Base-by-base conservation (phyloP, 148 eudicot species). In the Fagopyrum esculentum region DNA sequence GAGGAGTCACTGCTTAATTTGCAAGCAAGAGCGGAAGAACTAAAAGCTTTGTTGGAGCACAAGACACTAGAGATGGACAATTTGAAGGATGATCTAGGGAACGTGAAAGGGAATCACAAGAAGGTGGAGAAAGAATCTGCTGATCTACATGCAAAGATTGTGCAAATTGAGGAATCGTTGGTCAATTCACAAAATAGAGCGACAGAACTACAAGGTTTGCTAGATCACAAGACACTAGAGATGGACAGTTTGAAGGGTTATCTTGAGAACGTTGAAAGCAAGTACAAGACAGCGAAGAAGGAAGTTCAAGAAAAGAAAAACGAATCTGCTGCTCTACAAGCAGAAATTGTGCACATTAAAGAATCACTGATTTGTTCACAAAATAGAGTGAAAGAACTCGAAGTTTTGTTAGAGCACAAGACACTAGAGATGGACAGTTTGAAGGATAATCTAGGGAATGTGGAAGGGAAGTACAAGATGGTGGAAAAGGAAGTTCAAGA, bases 11-110 rank as follows among this genome's bases (percentile, higher is more conserved):
- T 86, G 78, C 40, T 73, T 73, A 76, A 78, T 22, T 73, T 81
- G 26, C 56, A 81, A 69, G 79, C 74, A 55, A 75, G 71, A 48
- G 77, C 13, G 9, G 49, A 76, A 69, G 80, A 86, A 64, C 86
- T 86, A 40, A 81, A 86, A 71, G 80, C 68, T 57, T 80, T 80
- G 74, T 43, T 89, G 63, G 83, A 86, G 80, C 46, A 72, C 12
- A 79, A 77, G 73, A 80, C 80, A 30, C 68, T 74, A 35, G 87
- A 83, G 75, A 74, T 78, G 45, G 82, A 80, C 48, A 82, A 72
- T 35, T 17, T 83, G 80, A 81, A 81, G 54, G 73, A 57, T 72
- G 73, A 78, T 19, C 78, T 73, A 9, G 75, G 5, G 73, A 77
- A 77, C 16, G 86, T 81, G 77, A 76, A 75, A 6, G 74, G 5